A percentile compares a stretch with the other conserved stretches of the same genome.
Conservation (phyloP, 306 rosid genomes). For the Prunus kanzakura region DNA sequence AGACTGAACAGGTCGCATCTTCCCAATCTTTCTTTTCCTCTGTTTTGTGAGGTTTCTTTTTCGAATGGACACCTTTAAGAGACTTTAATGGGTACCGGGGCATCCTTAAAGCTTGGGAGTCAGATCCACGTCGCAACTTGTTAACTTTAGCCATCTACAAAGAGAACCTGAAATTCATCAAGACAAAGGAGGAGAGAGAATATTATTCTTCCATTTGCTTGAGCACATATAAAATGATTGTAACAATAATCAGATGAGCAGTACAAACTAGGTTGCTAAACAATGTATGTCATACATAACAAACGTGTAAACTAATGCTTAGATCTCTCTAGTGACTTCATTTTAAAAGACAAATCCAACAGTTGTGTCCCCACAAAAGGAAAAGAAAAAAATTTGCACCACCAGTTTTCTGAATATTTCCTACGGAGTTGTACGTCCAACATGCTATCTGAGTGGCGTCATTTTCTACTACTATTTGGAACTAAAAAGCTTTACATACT, state of each 20-base stretch:
- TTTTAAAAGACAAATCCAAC: not conserved
- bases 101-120: conserved; percentile 12
- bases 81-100: conserved; percentile 33
- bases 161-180: conserved; percentile 23
- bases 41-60: conserved; percentile 48
- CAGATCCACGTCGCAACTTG: conserved; percentile 24
- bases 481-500: not conserved
- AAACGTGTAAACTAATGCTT: not conserved
- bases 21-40: conserved; percentile 79
- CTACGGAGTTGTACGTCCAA: not conserved
- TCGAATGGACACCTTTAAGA: conserved; percentile 37
- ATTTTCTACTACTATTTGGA: not conserved
- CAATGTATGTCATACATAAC: not conserved
- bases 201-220: not conserved
- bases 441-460: not conserved
- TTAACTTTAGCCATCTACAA: conserved; percentile 48
- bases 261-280: not conserved
- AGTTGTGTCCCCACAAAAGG: not conserved
- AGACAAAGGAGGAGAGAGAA: not conserved
- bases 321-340: not conserved
- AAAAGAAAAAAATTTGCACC: not conserved
- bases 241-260: not conserved
- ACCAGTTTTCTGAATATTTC: not conserved
- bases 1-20: conserved; percentile 81
- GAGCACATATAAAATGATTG: not conserved